Evolutionary conservation across 768 basidiomycete species (phyloP).

Genomic region (Boletus reticuloceps): DNA sequence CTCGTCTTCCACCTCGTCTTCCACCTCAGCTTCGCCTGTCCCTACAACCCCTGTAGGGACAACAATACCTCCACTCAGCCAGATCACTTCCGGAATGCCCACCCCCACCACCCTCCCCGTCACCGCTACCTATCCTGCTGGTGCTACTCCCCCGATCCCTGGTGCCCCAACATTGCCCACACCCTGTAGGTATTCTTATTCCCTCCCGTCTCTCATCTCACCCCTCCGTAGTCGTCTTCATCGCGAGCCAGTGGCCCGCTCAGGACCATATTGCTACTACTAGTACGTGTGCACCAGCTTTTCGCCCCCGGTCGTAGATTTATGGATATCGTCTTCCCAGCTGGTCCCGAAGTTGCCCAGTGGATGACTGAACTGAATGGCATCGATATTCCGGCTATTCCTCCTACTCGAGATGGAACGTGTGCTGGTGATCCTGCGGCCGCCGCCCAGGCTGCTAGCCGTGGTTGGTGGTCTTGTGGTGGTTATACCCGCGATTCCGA

Average conservation of each 20-base stretch:
- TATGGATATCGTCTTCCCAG: neutral
- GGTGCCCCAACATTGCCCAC: slow-evolving; percentile 69
- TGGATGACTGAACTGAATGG: slow-evolving; percentile 82
- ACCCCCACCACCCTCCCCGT: slow-evolving; percentile 46
- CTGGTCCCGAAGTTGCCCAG: slow-evolving; percentile 48
- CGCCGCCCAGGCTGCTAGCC: slow-evolving; percentile 52
- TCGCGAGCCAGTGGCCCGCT: slow-evolving; percentile 53
- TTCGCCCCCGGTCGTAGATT: neutral
- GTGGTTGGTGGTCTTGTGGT: slow-evolving; percentile 93
- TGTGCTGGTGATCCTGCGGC: slow-evolving; percentile 59
- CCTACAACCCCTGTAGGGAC: slow-evolving; percentile 37
- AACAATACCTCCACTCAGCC: slow-evolving; percentile 53
- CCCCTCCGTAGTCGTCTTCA: slow-evolving; percentile 40
- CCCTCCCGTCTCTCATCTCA: neutral
- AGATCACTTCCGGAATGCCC: slow-evolving; percentile 64
- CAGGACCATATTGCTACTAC: slow-evolving; percentile 61
- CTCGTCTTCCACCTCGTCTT: neutral
- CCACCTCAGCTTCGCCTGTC: slow-evolving; percentile 19
- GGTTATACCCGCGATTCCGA: slow-evolving; percentile 58
- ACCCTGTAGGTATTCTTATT: slow-evolving; percentile 42
- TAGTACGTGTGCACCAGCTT: slow-evolving; percentile 37
- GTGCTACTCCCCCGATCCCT: slow-evolving; percentile 57
- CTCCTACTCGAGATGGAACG: slow-evolving; percentile 63
- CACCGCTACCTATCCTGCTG: slow-evolving; percentile 53
- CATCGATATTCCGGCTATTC: slow-evolving; percentile 61